Evolutionary conservation across 129 eudicot genomes (phyloP).

Genomic region (Deinandra increscens): DNA sequence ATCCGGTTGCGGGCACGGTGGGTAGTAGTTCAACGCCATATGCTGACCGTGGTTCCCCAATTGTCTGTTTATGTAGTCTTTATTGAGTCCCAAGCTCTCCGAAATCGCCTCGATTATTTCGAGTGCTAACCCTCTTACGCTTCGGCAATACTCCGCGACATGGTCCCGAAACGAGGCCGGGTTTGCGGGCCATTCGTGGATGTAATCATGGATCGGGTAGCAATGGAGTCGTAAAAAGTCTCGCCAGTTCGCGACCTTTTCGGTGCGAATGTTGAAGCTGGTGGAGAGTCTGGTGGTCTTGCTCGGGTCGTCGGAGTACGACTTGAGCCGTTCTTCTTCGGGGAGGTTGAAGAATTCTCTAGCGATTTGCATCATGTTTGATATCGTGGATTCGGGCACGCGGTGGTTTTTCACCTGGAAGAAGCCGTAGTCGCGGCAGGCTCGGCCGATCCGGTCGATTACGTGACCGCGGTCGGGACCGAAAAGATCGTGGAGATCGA

Average conservation of each 20-base stretch:
- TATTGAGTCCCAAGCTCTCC: conserved; percentile 37
- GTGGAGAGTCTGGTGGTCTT: conserved; percentile 45
- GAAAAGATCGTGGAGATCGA: conserved; percentile 25
- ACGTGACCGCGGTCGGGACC: conserved; percentile 29
- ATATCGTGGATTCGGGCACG: conserved; percentile 21
- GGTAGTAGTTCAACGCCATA: conserved; percentile 44
- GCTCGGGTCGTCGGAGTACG: conserved; percentile 43
- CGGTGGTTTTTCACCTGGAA: conserved; percentile 47
- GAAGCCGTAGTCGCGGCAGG: conserved; percentile 41
- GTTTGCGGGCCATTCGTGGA: conserved; percentile 43
- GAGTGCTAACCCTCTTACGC: conserved; percentile 24
- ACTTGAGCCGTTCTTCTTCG: conserved; percentile 39
- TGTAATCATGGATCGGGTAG: conserved; percentile 34
- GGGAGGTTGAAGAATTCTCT: conserved; percentile 36
- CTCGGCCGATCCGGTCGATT: conserved; percentile 32
- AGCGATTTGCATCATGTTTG: conserved; percentile 34
- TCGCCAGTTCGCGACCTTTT: conserved; percentile 47
- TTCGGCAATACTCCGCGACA: conserved; percentile 38
- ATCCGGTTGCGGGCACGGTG: conserved; percentile 40
- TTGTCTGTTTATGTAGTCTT: conserved; percentile 26
- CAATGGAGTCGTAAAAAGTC: conserved; percentile 51
- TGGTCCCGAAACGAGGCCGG: conserved; percentile 31
- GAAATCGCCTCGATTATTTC: conserved; percentile 38
- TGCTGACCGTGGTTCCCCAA: conserved; percentile 46
- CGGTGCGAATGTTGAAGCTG: conserved; percentile 40